These are phyloP conservation scores for Trichophaea hybrida DNA, from an alignment of 2,329 filamentous ascomycete genomes.

Conservation along the genomic window DNA sequence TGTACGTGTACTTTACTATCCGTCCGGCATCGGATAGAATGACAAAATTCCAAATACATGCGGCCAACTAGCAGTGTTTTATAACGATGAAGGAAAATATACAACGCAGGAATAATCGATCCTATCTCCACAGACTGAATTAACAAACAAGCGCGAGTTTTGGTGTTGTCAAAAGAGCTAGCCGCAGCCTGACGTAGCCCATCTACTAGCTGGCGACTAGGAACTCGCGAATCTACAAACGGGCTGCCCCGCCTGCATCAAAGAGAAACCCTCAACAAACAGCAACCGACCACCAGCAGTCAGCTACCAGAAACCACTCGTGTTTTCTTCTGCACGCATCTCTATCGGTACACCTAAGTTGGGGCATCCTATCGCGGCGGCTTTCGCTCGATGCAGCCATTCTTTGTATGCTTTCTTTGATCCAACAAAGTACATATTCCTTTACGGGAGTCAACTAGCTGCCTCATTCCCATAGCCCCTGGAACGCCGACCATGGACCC, in stretches of 20 bases:
- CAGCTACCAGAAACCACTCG: not conserved
- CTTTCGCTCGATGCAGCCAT: not conserved
- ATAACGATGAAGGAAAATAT: no score
- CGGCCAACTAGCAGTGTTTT: no score
- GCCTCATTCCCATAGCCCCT: not conserved
- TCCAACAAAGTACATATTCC: not conserved
- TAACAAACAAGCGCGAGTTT: no score
- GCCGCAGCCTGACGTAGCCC: not conserved
- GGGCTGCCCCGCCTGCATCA: not conserved
- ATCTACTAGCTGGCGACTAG: not conserved
- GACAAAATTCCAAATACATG: no score
- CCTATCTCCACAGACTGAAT: not conserved
- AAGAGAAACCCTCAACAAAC: not conserved
- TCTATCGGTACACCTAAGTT: no score
- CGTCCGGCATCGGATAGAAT: no score
- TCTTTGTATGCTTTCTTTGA: not conserved
- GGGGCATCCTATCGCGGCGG: not conserved
- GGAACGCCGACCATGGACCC: conserved; percentile 52
- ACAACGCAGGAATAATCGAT: not conserved
- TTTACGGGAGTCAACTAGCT: not conserved
- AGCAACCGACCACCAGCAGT: not conserved
- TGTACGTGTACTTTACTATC: no score
- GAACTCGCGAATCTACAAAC: not conserved
- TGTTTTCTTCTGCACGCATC: not conserved
- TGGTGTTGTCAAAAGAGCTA: not conserved